These are phyloP conservation scores for Misopates orontium DNA, from an alignment of 257 asterid species.

Conservation along the genomic window DNA sequence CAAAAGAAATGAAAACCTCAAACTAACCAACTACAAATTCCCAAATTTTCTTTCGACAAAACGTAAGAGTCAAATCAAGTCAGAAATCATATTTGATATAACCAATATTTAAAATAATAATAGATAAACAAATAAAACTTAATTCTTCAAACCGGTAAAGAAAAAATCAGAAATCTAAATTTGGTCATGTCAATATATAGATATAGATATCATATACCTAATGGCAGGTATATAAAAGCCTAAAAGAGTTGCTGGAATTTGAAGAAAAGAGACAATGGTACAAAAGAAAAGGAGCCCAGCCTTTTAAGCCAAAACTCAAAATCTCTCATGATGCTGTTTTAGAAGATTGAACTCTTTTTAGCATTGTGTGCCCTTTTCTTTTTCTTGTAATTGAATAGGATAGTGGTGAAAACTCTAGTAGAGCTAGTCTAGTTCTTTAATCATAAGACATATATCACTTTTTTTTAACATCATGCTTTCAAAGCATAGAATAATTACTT, in stretches of 20 bases:
- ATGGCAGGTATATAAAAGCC: background rate
- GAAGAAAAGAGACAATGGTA: slow-evolving; percentile 29
- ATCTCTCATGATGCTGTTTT: slow-evolving; percentile 28
- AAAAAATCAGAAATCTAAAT: background rate
- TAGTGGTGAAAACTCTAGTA: background rate
- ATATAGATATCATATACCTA: background rate
- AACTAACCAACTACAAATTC: no score
- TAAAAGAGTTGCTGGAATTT: slow-evolving; percentile 22
- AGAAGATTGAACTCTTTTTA: slow-evolving; percentile 30
- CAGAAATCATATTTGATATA: background rate
- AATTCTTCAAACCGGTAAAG: background rate
- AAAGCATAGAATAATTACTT: slow-evolving; percentile 34
- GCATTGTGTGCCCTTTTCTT: slow-evolving; percentile 15
- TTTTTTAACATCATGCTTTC: slow-evolving; percentile 34
- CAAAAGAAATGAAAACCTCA: no score
- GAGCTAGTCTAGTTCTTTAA: slow-evolving; percentile 26
- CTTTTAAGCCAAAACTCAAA: slow-evolving; percentile 29
- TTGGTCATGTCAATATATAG: background rate
- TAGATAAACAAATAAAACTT: no score
- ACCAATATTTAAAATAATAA: no score
- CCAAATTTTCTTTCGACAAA: no score
- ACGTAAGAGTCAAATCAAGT: no score
- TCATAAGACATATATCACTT: slow-evolving; percentile 26
- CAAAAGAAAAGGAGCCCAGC: slow-evolving; percentile 25
- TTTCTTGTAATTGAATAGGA: slow-evolving; percentile 21